These are phyloP conservation scores for Hypoxylon trugodes DNA, from an alignment of 495 filamentous ascomycete genomes.

Conservation along the genomic window DNA sequence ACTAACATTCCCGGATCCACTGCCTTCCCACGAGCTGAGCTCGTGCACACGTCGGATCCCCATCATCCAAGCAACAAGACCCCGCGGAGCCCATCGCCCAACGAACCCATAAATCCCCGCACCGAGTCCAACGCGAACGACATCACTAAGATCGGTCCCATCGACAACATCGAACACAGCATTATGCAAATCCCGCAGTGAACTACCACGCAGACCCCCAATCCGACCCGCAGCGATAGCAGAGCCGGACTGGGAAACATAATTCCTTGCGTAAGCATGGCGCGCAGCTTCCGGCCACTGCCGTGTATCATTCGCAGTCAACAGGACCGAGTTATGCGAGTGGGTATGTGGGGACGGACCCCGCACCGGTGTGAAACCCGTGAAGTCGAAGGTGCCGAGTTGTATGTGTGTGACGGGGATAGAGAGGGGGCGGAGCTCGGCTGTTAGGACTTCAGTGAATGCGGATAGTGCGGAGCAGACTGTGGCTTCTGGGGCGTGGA, in stretches of 20 bases:
- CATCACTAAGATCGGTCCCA: constrained; percentile 54
- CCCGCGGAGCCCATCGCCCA: constrained; percentile 80
- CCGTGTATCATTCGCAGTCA: constrained; percentile 70
- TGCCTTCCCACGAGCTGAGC: constrained; percentile 53
- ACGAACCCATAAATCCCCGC: constrained; percentile 84
- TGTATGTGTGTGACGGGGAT: constrained; percentile 84
- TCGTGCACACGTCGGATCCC: constrained; percentile 67
- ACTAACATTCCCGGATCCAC: constrained; percentile 34
- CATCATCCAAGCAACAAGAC: constrained; percentile 89
- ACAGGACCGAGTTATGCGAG: too few relatives aligned
- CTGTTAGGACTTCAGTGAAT: constrained; percentile 78
- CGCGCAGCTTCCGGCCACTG: constrained; percentile 68
- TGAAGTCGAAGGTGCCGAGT: constrained; percentile 83
- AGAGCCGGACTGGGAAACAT: constrained; percentile 57
- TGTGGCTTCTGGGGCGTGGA: constrained; percentile 82
- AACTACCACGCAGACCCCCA: constrained; percentile 66
- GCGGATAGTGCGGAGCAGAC: constrained; percentile 79
- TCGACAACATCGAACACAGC: constrained; percentile 86
- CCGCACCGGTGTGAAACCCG: constrained; percentile 54
- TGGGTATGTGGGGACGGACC: constrained; percentile 42
- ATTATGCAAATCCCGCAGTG: constrained; percentile 78
- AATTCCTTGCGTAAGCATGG: constrained; percentile 64
- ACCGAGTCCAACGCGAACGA: constrained; percentile 81
- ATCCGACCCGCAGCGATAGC: constrained; percentile 55
- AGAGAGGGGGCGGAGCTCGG: constrained; percentile 75